Evolutionary conservation across 768 basidiomycete species (phyloP).

Genomic region (Boletus bicolor): DNA sequence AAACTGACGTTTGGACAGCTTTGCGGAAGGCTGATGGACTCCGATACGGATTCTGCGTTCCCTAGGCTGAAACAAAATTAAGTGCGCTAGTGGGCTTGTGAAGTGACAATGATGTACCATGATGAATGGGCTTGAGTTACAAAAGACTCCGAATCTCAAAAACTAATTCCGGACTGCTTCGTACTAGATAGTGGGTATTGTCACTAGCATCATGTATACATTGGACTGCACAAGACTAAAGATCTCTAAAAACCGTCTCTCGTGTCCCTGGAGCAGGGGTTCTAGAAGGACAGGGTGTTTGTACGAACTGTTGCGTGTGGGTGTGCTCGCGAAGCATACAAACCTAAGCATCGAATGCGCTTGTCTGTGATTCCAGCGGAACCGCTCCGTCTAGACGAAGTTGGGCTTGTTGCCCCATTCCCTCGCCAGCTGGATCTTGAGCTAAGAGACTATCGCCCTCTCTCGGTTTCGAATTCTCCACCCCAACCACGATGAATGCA

Average conservation of each 20-base stretch:
- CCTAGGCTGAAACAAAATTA: constrained; percentile 28
- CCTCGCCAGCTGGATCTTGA: constrained; percentile 4
- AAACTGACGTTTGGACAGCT: constrained; percentile 45
- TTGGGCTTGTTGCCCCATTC: neutral
- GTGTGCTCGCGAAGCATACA: neutral
- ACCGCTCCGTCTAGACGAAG: constrained; percentile 7
- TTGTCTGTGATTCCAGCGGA: constrained; percentile 5
- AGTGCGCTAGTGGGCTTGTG: neutral
- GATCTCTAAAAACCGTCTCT: neutral
- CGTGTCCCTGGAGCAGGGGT: neutral
- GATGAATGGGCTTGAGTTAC: neutral
- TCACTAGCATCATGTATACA: neutral
- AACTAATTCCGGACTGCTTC: too few relatives aligned
- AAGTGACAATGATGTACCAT: constrained; percentile 20
- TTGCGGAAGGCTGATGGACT: constrained; percentile 53
- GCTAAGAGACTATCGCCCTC: constrained; percentile 22
- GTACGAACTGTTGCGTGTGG: neutral
- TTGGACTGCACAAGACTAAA: neutral
- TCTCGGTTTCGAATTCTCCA: constrained; percentile 46
- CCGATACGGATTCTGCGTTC: constrained; percentile 40
- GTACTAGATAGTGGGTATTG: neutral
- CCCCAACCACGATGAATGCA: constrained; percentile 74
- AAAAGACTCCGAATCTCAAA: neutral
- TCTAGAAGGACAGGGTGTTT: neutral
- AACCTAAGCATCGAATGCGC: neutral